phyloP scores from a whole-genome alignment of 2,329 filamentous ascomycete genomes.

The Claviceps fusiformis region DNA sequence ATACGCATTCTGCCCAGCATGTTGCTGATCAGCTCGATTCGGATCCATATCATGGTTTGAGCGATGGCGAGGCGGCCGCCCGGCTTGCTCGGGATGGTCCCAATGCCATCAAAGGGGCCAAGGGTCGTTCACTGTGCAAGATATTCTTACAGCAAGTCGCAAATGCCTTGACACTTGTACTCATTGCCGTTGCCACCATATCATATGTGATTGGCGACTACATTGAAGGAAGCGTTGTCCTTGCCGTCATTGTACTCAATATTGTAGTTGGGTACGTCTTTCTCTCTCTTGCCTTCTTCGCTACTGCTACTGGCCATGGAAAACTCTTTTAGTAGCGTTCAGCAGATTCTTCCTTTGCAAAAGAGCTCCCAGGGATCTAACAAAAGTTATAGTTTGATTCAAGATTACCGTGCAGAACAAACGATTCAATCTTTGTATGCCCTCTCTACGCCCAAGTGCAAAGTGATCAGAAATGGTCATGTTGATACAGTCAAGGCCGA shows the following conservation, averaged over 20 bases:
- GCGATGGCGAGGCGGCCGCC: slow-evolving; percentile 45
- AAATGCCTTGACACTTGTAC: slow-evolving; percentile 62
- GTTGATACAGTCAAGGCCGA: slow-evolving; percentile 40
- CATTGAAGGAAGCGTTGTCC: slow-evolving; percentile 49
- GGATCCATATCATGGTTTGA: slow-evolving; percentile 45
- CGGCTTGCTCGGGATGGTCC: slow-evolving; percentile 53
- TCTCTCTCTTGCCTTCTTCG: background rate
- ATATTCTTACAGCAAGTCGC: slow-evolving; percentile 66
- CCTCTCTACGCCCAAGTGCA: slow-evolving; percentile 44
- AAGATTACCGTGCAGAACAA: slow-evolving; percentile 48
- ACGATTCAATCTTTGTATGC: slow-evolving; percentile 48
- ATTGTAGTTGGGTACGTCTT: slow-evolving; percentile 44
- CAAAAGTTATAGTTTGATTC: slow-evolving; percentile 30
- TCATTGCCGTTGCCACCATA: slow-evolving; percentile 60
- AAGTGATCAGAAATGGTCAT: slow-evolving; percentile 40
- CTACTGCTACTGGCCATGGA: background rate
- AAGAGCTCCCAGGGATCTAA: background rate
- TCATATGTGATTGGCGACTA: slow-evolving; percentile 53
- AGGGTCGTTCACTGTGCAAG: slow-evolving; percentile 59
- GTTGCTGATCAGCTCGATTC: slow-evolving; percentile 27
- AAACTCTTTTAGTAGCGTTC: background rate
- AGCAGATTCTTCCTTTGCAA: background rate
- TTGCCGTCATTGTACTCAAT: slow-evolving; percentile 53
- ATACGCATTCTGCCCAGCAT: slow-evolving; percentile 21
- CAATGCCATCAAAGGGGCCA: slow-evolving; percentile 59